Percentiles rank a stretch among this genome's conserved stretches.
phyloP scores from a whole-genome alignment of 2,329 filamentous ascomycete species.

The Scytalidium sp. region DNA sequence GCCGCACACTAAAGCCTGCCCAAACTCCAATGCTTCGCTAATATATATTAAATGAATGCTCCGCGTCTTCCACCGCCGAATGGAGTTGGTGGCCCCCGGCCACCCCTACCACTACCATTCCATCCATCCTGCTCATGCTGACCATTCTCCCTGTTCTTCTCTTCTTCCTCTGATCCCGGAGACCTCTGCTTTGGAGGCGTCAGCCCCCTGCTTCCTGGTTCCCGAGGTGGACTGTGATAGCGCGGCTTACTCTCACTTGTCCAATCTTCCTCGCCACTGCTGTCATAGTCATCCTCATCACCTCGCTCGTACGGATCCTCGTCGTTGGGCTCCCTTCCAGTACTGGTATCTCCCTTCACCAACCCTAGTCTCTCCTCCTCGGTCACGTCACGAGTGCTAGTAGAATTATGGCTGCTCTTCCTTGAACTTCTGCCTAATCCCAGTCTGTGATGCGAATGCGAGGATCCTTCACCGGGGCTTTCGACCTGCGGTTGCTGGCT shows the following conservation, averaged over 20 bases:
- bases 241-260: conserved; percentile 7
- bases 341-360: conserved; percentile 66
- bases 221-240: background rate
- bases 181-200: background rate
- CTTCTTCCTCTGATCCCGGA: background rate
- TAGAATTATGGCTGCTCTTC: conserved; percentile 32
- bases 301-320: conserved; percentile 14
- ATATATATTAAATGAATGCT: conserved; percentile 8
- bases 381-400: conserved; percentile 53
- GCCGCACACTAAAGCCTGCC: background rate
- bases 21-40: background rate
- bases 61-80: conserved; percentile 7
- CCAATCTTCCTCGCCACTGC: conserved; percentile 2
- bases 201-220: background rate
- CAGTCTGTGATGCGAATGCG: conserved; percentile 20
- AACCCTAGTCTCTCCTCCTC: conserved; percentile 83
- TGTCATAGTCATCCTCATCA: conserved; percentile 14
- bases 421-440: conserved; percentile 29
- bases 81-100: conserved; percentile 6
- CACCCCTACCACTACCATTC: background rate
- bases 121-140: background rate
- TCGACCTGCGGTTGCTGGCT: conserved; percentile 2
- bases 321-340: conserved; percentile 13
- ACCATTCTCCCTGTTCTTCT: background rate
- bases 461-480: background rate